A percentile compares a stretch with the other conserved stretches of the same genome.
Evolutionary conservation across 2,329 filamentous ascomycete genomes (phyloP).

Genomic region (Fusarium sp.): DNA sequence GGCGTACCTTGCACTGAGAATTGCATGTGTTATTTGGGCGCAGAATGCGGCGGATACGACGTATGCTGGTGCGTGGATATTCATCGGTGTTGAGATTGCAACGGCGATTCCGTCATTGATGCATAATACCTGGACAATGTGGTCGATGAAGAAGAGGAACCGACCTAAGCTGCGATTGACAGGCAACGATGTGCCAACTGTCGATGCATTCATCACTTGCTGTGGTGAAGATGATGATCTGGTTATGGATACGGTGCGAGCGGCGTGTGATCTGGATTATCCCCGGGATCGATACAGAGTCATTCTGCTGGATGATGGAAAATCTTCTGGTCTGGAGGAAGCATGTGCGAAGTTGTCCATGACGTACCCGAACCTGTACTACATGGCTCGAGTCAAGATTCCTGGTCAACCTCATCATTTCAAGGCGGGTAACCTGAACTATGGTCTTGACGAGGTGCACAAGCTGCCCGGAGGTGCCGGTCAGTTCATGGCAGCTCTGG

Average conservation of each 20-base stretch:
- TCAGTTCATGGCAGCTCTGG: conserved; percentile 69
- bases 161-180: conserved; percentile 63
- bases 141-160: conserved; percentile 63
- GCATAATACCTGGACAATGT: conserved; percentile 68
- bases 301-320: conserved; percentile 65
- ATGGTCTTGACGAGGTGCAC: conserved; percentile 62
- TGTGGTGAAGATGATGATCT: conserved; percentile 67
- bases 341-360: conserved; percentile 50
- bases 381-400: conserved; percentile 61
- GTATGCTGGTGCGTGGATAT: conserved; percentile 65
- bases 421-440: conserved; percentile 73
- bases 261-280: conserved; percentile 64
- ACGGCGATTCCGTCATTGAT: conserved; percentile 64
- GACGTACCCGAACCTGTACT: conserved; percentile 60
- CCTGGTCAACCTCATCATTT: conserved; percentile 64
- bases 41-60: conserved; percentile 53
- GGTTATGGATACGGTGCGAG: conserved; percentile 66
- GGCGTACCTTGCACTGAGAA: conserved; percentile 60
- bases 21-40: conserved; percentile 62
- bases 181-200: conserved; percentile 60
- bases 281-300: conserved; percentile 63
- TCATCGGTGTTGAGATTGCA: conserved; percentile 64
- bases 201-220: conserved; percentile 67
- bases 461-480: conserved; percentile 64
- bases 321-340: conserved; percentile 54